phyloP scores from a whole-genome alignment of 1,139 yeast genomes.

The Diutina mesorugosa region DNA sequence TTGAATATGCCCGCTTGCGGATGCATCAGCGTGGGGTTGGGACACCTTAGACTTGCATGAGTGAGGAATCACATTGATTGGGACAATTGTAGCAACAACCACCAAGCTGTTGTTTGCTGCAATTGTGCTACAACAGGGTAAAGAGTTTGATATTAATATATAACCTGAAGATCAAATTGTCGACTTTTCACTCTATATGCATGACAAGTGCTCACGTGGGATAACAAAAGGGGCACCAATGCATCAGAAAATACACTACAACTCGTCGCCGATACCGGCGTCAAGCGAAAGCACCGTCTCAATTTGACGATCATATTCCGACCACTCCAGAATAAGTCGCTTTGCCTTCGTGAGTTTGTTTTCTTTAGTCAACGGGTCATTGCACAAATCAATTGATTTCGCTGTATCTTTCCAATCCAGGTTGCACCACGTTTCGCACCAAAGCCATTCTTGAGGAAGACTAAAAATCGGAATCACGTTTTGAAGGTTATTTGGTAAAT shows the following conservation, averaged over 20 bases:
- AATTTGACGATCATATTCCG: conserved; percentile 32
- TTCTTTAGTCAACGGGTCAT: conserved; percentile 71
- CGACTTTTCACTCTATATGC: not conserved
- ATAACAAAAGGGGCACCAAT: not conserved
- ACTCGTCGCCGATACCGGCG: not conserved
- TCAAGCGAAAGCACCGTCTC: not conserved
- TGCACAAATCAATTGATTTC: conserved; percentile 72
- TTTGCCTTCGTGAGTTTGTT: conserved; percentile 63
- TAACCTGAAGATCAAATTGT: no score
- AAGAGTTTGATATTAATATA: no score
- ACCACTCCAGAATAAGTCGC: conserved; percentile 73
- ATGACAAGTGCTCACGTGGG: not conserved
- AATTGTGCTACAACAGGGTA: no score
- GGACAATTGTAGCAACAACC: no score
- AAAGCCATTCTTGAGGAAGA: conserved; percentile 72
- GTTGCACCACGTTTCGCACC: conserved; percentile 95
- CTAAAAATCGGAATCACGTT: conserved; percentile 51
- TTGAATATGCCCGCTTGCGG: not conserved
- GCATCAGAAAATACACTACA: not conserved
- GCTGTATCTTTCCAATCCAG: conserved; percentile 48
- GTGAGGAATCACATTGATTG: not conserved
- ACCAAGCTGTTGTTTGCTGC: no score
- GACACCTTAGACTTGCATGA: not conserved
- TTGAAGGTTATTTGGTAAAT: conserved; percentile 81
- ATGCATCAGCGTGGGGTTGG: not conserved